Conservation (phyloP, 2,329 filamentous ascomycete species). For the Aspergillus sp. region DNA sequence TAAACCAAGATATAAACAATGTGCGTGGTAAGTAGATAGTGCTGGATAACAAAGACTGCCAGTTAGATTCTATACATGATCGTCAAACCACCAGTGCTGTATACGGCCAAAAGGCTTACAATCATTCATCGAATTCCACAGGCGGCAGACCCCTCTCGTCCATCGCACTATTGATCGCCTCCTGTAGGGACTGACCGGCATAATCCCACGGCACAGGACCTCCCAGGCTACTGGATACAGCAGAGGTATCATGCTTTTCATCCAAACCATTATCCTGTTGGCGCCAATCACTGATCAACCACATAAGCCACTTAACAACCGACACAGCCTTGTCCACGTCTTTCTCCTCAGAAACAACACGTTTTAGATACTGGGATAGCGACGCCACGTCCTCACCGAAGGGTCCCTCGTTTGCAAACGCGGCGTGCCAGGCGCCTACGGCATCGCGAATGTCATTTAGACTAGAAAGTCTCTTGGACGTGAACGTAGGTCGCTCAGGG, state of each 20-base stretch:
- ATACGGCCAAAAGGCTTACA: too few relatives aligned
- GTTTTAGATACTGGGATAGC: slow-evolving; percentile 61
- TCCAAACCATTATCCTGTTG: slow-evolving; percentile 25
- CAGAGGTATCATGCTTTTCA: neutral
- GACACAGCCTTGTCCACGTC: slow-evolving; percentile 67
- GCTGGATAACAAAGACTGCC: too few relatives aligned
- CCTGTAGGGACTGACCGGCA: slow-evolving; percentile 34
- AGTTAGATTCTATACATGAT: neutral
- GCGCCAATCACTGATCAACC: slow-evolving; percentile 30
- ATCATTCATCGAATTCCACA: slow-evolving; percentile 32
- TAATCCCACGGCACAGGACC: slow-evolving; percentile 25
- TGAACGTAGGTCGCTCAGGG: slow-evolving; percentile 53
- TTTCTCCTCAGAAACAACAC: slow-evolving; percentile 65
- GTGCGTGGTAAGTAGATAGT: too few relatives aligned
- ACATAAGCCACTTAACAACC: slow-evolving; percentile 57
- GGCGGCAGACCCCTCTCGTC: slow-evolving; percentile 38
- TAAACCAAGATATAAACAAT: too few relatives aligned
- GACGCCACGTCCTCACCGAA: slow-evolving; percentile 70
- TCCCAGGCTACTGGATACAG: slow-evolving; percentile 9
- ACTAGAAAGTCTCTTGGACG: slow-evolving; percentile 47
- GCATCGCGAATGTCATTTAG: slow-evolving; percentile 63
- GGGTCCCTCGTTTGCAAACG: slow-evolving; percentile 66
- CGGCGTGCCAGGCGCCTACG: slow-evolving; percentile 65
- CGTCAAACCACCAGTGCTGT: too few relatives aligned
- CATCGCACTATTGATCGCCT: slow-evolving; percentile 36